phyloP scores from a whole-genome alignment of 2,329 filamentous ascomycete species.

The Coniochaeta hoffmannii region DNA sequence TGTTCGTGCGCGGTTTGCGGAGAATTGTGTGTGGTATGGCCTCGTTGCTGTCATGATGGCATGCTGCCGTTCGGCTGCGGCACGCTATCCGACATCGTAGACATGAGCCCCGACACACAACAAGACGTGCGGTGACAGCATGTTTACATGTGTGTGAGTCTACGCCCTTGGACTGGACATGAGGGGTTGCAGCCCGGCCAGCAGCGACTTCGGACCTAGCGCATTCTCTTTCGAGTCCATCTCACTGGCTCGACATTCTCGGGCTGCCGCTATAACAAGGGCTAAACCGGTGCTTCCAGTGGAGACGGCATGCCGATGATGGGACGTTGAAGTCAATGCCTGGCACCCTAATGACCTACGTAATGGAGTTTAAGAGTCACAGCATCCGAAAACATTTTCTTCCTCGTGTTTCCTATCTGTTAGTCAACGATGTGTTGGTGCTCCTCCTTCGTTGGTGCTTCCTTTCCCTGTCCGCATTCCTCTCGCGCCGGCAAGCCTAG shows the following conservation, averaged over 20 bases:
- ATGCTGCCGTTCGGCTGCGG: neutral
- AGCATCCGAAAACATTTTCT: neutral
- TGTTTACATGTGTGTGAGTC: neutral
- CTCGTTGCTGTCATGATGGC: too few species aligned
- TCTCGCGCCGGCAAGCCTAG: neutral
- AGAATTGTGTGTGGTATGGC: too few species aligned
- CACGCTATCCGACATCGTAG: neutral
- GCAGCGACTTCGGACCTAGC: neutral
- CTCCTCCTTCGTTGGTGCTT: too few species aligned
- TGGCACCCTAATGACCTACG: neutral
- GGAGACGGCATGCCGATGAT: neutral
- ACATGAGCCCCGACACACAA: neutral
- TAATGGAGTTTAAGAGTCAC: neutral
- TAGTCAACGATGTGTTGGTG: neutral
- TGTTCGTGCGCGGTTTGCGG: neutral
- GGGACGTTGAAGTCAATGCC: neutral
- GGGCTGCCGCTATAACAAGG: neutral
- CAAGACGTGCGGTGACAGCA: neutral
- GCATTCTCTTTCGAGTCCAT: neutral
- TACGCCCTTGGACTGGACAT: neutral
- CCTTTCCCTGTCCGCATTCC: neutral
- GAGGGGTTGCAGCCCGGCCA: neutral
- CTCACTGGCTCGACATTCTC: neutral
- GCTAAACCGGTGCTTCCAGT: neutral
- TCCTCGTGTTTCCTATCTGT: neutral